phyloP scores from a whole-genome alignment of 441 rosid genomes.

The Eutrema salsugineum region DNA sequence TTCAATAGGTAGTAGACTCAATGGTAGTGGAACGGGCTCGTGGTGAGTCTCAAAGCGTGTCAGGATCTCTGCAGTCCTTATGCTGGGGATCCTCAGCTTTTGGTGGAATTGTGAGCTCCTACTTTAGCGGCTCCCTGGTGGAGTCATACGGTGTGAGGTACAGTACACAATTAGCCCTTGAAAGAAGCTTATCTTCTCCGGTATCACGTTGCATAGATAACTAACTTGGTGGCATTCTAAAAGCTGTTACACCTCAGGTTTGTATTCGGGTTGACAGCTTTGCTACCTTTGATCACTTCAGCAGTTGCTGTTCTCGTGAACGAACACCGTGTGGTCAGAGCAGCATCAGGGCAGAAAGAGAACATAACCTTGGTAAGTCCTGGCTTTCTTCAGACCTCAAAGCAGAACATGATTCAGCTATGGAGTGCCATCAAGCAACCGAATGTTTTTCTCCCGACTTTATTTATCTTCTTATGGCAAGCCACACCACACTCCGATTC shows the following conservation, averaged over 20 bases:
- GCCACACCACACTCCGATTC: conserved; percentile 97
- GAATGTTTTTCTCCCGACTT: conserved; percentile 77
- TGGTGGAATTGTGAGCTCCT: conserved; percentile 95
- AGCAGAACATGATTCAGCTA: conserved; percentile 56
- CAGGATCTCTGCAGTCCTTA: conserved; percentile 90
- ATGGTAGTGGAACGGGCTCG: conserved; percentile 99
- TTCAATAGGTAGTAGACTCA: conserved; percentile 85
- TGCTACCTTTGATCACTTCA: conserved; percentile 81
- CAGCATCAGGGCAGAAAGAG: conserved; percentile 40
- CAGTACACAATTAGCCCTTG: not conserved
- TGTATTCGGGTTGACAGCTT: conserved; percentile 89
- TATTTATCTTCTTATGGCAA: conserved; percentile 96
- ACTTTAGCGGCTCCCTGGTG: conserved; percentile 94
- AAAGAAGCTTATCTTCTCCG: not conserved
- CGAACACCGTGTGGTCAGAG: conserved; percentile 58
- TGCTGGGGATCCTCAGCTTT: conserved; percentile 99
- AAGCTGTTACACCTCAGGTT: conserved; percentile 59
- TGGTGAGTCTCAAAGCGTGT: conserved; percentile 93
- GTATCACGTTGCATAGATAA: not conserved
- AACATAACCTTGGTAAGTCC: conserved; percentile 38
- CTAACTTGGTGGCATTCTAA: conserved; percentile 28
- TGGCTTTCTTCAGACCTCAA: conserved; percentile 66
- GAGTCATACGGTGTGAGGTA: conserved; percentile 93
- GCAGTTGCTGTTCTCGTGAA: conserved; percentile 93
- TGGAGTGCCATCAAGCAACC: conserved; percentile 84